Conservation (phyloP, 345 rosid genomes). For the Viola odorata region DNA sequence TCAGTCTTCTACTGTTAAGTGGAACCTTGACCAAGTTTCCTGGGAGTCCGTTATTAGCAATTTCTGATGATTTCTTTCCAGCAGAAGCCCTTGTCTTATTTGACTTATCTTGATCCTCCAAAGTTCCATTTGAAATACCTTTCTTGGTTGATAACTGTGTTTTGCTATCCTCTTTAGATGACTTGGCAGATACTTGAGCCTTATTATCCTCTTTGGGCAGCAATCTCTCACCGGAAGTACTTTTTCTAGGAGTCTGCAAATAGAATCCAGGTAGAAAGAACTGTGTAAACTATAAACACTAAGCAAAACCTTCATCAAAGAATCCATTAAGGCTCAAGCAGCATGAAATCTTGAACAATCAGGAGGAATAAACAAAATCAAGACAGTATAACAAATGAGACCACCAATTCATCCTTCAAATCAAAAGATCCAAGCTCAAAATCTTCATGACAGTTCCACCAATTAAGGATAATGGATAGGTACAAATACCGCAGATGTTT, state of each 20-base stretch:
- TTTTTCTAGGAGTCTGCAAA: slow-evolving; percentile 71
- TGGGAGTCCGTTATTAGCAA: slow-evolving; percentile 47
- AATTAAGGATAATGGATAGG: not conserved
- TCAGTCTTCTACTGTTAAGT: slow-evolving; percentile 52
- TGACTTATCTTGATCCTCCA: slow-evolving; percentile 49
- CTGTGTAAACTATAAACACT: not conserved
- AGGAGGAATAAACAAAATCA: no score
- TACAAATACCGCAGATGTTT: not conserved
- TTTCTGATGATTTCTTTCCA: slow-evolving; percentile 53
- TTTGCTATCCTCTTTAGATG: slow-evolving; percentile 54
- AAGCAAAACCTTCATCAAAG: not conserved
- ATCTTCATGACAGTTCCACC: not conserved
- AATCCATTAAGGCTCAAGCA: no score
- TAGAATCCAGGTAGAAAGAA: slow-evolving; percentile 1
- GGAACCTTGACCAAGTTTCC: slow-evolving; percentile 74
- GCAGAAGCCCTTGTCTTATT: slow-evolving; percentile 36
- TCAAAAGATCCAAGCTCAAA: no score
- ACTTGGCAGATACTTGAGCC: slow-evolving; percentile 38
- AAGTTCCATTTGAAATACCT: slow-evolving; percentile 38
- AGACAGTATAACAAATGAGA: slow-evolving; percentile 2
- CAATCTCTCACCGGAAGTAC: slow-evolving; percentile 61
- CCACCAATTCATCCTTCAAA: slow-evolving; percentile 4
- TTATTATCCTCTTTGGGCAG: slow-evolving; percentile 54
- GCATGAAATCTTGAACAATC: no score
- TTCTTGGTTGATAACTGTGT: slow-evolving; percentile 43